Evolutionary conservation across 1,284 basidiomycete species (phyloP).

Genomic region (Cryptococcus hybrid): DNA sequence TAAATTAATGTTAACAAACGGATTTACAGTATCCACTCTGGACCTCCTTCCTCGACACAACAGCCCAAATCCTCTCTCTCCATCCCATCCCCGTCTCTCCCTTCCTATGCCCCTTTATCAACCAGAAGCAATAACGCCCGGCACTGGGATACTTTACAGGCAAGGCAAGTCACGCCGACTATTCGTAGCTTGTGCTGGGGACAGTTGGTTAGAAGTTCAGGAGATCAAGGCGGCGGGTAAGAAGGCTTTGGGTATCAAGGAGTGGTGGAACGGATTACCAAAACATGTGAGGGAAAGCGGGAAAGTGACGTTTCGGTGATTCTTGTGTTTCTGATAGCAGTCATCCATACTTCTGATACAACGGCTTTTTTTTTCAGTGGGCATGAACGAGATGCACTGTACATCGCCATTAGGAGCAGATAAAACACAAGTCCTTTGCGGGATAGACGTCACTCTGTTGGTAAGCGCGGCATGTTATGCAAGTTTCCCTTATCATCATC

Average conservation of each 20-base stretch:
- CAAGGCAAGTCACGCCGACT: conserved; percentile 4
- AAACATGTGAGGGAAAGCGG: conserved; percentile 1
- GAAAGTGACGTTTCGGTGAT: too few species aligned
- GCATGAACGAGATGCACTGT: too few species aligned
- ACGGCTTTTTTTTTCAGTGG: too few species aligned
- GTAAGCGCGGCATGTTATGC: too few species aligned
- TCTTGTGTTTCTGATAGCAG: too few species aligned
- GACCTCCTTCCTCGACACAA: conserved; percentile 22
- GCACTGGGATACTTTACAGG: conserved; percentile 15
- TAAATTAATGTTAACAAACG: neutral
- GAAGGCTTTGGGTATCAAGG: conserved; percentile 52
- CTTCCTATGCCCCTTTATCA: conserved; percentile 1
- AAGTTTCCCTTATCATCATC: too few species aligned
- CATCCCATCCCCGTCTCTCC: neutral
- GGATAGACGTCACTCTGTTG: too few species aligned
- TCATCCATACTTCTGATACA: too few species aligned
- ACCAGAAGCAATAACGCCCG: conserved; percentile 18
- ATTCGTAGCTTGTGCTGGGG: conserved; percentile 44
- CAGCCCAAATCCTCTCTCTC: conserved; percentile 14
- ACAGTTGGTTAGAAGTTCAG: conserved; percentile 56
- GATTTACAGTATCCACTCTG: conserved; percentile 38
- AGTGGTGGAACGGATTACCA: conserved; percentile 63
- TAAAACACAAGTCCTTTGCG: too few species aligned
- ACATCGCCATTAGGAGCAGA: too few species aligned
- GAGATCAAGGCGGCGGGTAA: conserved; percentile 61